Evolutionary conservation across 2,329 filamentous ascomycete genomes (phyloP).

Genomic region (Sclerotiophoma versabilis): DNA sequence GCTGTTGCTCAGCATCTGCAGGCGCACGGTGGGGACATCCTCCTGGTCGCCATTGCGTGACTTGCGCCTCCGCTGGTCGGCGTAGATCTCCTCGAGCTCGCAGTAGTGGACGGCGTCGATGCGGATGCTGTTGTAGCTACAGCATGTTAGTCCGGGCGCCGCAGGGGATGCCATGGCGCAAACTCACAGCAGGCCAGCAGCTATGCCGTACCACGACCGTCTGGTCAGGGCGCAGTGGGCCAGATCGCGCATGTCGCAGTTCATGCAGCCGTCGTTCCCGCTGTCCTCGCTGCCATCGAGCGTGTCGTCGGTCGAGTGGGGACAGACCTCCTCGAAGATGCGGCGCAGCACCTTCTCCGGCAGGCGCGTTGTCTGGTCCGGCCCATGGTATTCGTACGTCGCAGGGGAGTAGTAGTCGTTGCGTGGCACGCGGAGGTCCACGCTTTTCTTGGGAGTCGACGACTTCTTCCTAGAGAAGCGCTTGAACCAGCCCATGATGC

Average conservation of each 20-base stretch:
- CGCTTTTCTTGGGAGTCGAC: constrained; percentile 46
- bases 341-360: constrained; percentile 73
- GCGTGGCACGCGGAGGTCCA: constrained; percentile 34
- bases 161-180: neutral
- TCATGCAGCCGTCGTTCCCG: constrained; percentile 83
- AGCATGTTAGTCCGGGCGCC: constrained; percentile 13
- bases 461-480: constrained; percentile 54
- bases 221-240: constrained; percentile 79
- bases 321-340: constrained; percentile 84
- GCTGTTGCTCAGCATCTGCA: constrained; percentile 81
- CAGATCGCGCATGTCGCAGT: constrained; percentile 90
- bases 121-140: constrained; percentile 84
- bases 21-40: constrained; percentile 77
- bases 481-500: constrained; percentile 59
- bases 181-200: constrained; percentile 69
- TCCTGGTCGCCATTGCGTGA: constrained; percentile 76
- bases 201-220: constrained; percentile 72
- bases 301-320: constrained; percentile 72
- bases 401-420: constrained; percentile 40
- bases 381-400: constrained; percentile 43
- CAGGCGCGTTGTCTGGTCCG: constrained; percentile 59
- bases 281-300: constrained; percentile 85
- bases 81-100: constrained; percentile 80
- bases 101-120: constrained; percentile 97
- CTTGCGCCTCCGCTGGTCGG: constrained; percentile 68